Evolutionary conservation across 257 asterid genomes (phyloP), one percentile per base, ranked within the genome.

Genomic region (Solanum clarkiae): DNA sequence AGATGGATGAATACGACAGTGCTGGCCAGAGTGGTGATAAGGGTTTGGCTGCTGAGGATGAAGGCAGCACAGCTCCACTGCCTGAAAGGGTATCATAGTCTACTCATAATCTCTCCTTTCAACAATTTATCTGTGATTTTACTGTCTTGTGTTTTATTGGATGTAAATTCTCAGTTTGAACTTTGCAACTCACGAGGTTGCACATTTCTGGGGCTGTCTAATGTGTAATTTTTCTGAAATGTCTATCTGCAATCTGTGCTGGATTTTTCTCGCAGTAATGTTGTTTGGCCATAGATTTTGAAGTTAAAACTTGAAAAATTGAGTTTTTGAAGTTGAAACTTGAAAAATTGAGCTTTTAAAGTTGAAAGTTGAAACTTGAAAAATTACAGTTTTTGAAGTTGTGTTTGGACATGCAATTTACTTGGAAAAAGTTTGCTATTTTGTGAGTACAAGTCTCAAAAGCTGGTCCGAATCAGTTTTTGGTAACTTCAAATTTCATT

Each of bases 21-120:
- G 81, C 59, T 0, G 82, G 82, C 62, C 91, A 85, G 36, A 82
- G 93, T 6, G 93, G 97, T 72, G 95, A 89, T 55, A 93, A 92
- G 84, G 95, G 94, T 40, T 14, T 91, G 89, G 95, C 85, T 32
- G 93, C 92, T 51, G 95, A 93, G 65, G 96, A 93, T 36, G 97
- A 95, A 80, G 95, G 95, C 59, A 92, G 92, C 89, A 89, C 95
- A 26, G 93, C 97, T 84, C 98, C 98, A 59, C 85, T 95, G 86
- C 98, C 98, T 49, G 96, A 93, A 85, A 93, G 91, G 97, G 98
- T 95, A 80, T 42, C 24, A 26, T 88, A 79, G 60, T 26, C 40
- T 42, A 53, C 40, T 53, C 45, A 40, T 60, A 17, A 66, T 20
- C 54, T 44, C 26, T 42, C 24, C 65, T 7, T 40, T 60, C 3